Conservation (phyloP, 805 yeast species). For the Teunomyces stri region DNA sequence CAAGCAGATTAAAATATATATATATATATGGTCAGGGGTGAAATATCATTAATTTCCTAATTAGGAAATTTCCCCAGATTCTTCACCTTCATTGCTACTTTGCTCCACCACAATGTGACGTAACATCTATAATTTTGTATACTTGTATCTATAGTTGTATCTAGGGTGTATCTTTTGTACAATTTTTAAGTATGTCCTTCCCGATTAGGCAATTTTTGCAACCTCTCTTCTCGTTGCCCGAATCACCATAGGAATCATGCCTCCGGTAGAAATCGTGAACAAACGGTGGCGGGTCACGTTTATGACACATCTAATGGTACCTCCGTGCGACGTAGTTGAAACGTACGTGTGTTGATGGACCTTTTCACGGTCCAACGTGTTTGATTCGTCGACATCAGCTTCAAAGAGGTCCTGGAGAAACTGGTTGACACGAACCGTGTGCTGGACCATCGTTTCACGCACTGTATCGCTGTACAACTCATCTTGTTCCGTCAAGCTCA, state of each 20-base stretch:
- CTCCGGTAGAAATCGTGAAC: slow-evolving; percentile 62
- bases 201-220: background rate
- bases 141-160: no score
- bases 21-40: background rate
- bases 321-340: slow-evolving; percentile 59
- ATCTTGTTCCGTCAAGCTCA: slow-evolving; percentile 52
- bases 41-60: background rate
- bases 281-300: slow-evolving; percentile 53
- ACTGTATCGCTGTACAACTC: slow-evolving; percentile 40
- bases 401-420: slow-evolving; percentile 40
- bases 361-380: slow-evolving; percentile 19
- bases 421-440: slow-evolving; percentile 45
- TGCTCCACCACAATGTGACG: no score
- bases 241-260: slow-evolving; percentile 59
- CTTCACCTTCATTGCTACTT: background rate
- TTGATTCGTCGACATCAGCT: slow-evolving; percentile 15
- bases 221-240: slow-evolving; percentile 33
- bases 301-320: slow-evolving; percentile 52
- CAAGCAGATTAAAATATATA: no score
- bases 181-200: background rate
- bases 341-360: slow-evolving; percentile 26
- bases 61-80: background rate
- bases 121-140: no score
- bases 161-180: no score
- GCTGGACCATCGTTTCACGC: slow-evolving; percentile 51